Evolutionary conservation across 805 yeast species (phyloP).

Genomic region (Brettanomyces naardenensis): DNA sequence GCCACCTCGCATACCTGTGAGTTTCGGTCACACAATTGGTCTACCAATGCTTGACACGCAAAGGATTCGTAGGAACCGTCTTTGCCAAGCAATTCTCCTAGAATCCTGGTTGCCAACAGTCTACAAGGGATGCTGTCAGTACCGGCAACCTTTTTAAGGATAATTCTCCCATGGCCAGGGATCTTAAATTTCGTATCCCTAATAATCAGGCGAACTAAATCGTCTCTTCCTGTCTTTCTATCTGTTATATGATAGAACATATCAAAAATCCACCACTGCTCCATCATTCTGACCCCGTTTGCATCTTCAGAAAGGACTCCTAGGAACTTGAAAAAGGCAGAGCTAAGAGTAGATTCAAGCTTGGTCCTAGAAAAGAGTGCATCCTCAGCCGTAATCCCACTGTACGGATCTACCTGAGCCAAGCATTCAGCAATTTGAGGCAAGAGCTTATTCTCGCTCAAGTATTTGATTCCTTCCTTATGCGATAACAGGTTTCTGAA

Average conservation of each 20-base stretch:
- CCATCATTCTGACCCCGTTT: conserved; percentile 62
- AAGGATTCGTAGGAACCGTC: conserved; percentile 31
- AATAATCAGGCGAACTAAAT: conserved; percentile 48
- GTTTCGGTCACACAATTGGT: conserved; percentile 63
- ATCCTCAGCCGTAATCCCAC: conserved; percentile 65
- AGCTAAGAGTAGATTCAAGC: conserved; percentile 54
- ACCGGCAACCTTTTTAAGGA: conserved; percentile 57
- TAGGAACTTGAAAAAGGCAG: conserved; percentile 72
- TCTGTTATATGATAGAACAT: conserved; percentile 66
- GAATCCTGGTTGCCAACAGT: conserved; percentile 44
- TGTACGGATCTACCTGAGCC: conserved; percentile 74
- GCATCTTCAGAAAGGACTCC: conserved; percentile 59
- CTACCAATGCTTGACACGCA: conserved; percentile 48
- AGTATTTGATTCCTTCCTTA: conserved; percentile 57
- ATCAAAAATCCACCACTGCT: conserved; percentile 79
- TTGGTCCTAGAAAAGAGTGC: conserved; percentile 62
- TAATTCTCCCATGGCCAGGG: conserved; percentile 54
- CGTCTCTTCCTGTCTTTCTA: conserved; percentile 44
- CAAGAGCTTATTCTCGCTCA: conserved; percentile 66
- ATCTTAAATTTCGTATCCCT: conserved; percentile 51
- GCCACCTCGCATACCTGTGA: conserved; percentile 48
- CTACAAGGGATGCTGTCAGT: conserved; percentile 46
- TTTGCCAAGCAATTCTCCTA: conserved; percentile 34
- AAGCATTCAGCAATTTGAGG: conserved; percentile 87
- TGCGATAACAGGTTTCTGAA: conserved; percentile 56